Conservation (phyloP, 1,284 basidiomycete genomes). For the Vanrija sp. region DNA sequence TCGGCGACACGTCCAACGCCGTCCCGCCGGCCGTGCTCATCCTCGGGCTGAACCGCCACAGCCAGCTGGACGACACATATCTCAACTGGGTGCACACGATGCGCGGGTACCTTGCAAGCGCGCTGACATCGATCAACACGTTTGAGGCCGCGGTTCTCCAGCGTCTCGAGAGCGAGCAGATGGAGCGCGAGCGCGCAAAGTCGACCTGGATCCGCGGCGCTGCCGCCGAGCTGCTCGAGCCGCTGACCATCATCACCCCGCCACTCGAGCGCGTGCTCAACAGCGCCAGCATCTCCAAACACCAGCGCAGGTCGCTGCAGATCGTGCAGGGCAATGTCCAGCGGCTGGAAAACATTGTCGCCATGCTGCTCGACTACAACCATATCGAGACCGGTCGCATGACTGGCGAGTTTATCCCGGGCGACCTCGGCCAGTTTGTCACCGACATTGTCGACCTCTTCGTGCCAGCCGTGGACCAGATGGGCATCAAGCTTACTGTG, state of each 20-base stretch:
- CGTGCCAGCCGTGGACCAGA: constrained; percentile 21
- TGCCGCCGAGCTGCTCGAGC: constrained; percentile 23
- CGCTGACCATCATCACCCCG: constrained; percentile 22
- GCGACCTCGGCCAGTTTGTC: constrained; percentile 34
- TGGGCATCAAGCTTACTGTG: constrained; percentile 23
- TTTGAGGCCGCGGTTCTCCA: neutral
- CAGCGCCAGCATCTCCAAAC: neutral
- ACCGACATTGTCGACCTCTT: constrained; percentile 41
- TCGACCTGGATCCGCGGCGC: constrained; percentile 21
- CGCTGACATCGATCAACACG: constrained; percentile 3
- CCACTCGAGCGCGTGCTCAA: constrained; percentile 25
- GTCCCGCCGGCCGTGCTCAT: constrained; percentile 31
- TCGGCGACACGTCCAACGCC: constrained; percentile 11
- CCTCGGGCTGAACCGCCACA: constrained; percentile 30
- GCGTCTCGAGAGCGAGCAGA: constrained; percentile 1
- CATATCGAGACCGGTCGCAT: constrained; percentile 33
- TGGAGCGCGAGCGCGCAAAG: constrained; percentile 11
- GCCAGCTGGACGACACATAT: constrained; percentile 26
- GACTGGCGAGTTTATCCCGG: constrained; percentile 30
- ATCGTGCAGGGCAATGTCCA: constrained; percentile 29
- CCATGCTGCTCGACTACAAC: constrained; percentile 31
- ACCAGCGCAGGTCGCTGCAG: constrained; percentile 11
- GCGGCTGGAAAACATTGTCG: constrained; percentile 30
- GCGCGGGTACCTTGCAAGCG: constrained; percentile 18
- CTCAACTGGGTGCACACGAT: constrained; percentile 19